A percentile compares a stretch with the other conserved stretches of the same genome.
Conservation (phyloP, 495 filamentous ascomycete genomes). For the Letharia lupina region DNA sequence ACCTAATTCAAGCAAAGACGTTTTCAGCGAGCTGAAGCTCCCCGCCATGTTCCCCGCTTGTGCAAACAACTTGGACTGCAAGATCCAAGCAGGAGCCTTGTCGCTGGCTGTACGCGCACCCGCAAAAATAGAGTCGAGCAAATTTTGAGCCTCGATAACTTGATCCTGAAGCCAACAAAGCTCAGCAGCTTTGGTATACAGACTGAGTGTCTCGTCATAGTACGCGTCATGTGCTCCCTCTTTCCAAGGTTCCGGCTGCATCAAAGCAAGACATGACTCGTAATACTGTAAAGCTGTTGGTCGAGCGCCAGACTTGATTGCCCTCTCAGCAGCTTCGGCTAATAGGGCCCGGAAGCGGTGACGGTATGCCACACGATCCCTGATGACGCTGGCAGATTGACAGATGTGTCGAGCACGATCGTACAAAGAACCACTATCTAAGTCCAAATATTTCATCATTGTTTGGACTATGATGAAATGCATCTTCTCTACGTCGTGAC, state of each 20-base stretch:
- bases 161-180: slow-evolving; percentile 69
- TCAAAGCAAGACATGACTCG: slow-evolving; percentile 60
- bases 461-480: slow-evolving; percentile 78
- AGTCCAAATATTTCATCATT: slow-evolving; percentile 59
- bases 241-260: slow-evolving; percentile 72
- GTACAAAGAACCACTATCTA: slow-evolving; percentile 49
- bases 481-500: slow-evolving; percentile 62
- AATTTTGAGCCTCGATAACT: slow-evolving; percentile 50
- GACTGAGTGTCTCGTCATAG: slow-evolving; percentile 73
- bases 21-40: slow-evolving; percentile 59
- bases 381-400: slow-evolving; percentile 63
- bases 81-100: slow-evolving; percentile 69
- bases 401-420: slow-evolving; percentile 69
- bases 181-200: slow-evolving; percentile 71
- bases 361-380: slow-evolving; percentile 47
- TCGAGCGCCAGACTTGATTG: slow-evolving; percentile 69
- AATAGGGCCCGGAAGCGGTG: slow-evolving; percentile 62
- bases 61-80: slow-evolving; percentile 68
- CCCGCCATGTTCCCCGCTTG: slow-evolving; percentile 58
- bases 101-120: slow-evolving; percentile 60
- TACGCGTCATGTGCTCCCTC: slow-evolving; percentile 60
- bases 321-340: slow-evolving; percentile 64
- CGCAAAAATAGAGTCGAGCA: slow-evolving; percentile 56
- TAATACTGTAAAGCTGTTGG: slow-evolving; percentile 73
- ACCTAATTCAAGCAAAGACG: slow-evolving; percentile 58